These are phyloP conservation scores for Trametes sanguinea DNA, from an alignment of 768 basidiomycete species.

Conservation along the genomic window DNA sequence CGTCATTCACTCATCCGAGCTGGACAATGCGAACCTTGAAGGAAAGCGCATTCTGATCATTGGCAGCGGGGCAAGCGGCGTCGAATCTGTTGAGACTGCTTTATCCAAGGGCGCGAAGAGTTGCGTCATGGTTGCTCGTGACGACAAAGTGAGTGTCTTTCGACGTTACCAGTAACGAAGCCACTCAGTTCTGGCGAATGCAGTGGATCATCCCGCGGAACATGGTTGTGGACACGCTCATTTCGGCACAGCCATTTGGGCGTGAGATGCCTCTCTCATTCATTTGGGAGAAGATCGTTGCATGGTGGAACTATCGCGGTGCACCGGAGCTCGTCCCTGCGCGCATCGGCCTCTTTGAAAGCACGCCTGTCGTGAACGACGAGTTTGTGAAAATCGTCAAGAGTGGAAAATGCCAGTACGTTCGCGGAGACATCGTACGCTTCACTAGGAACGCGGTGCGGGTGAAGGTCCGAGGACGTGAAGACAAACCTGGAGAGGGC, in stretches of 20 bases:
- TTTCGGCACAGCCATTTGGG: slow-evolving; percentile 55
- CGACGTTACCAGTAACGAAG: not conserved
- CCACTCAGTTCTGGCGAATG: not conserved
- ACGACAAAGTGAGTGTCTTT: slow-evolving; percentile 36
- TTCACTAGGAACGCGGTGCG: slow-evolving; percentile 42
- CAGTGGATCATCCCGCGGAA: slow-evolving; percentile 53
- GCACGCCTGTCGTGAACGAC: slow-evolving; percentile 55
- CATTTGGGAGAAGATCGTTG: slow-evolving; percentile 49
- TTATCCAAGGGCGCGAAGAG: slow-evolving; percentile 35
- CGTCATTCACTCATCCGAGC: slow-evolving; percentile 50
- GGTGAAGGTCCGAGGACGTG: slow-evolving; percentile 41
- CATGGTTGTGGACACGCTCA: slow-evolving; percentile 47
- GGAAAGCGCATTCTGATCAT: slow-evolving; percentile 49
- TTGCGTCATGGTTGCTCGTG: slow-evolving; percentile 42
- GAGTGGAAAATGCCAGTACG: slow-evolving; percentile 43
- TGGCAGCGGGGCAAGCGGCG: slow-evolving; percentile 56
- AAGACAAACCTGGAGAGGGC: slow-evolving; percentile 36
- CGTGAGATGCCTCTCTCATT: slow-evolving; percentile 54
- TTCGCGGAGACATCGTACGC: slow-evolving; percentile 47
- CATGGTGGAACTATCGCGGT: slow-evolving; percentile 45
- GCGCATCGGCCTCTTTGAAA: slow-evolving; percentile 46
- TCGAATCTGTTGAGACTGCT: slow-evolving; percentile 47
- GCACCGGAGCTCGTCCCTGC: slow-evolving; percentile 46
- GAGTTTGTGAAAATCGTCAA: slow-evolving; percentile 50
- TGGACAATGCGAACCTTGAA: slow-evolving; percentile 40